phyloP scores from a whole-genome alignment of 306 rosid species.

The Gastrolobium bilobum region DNA sequence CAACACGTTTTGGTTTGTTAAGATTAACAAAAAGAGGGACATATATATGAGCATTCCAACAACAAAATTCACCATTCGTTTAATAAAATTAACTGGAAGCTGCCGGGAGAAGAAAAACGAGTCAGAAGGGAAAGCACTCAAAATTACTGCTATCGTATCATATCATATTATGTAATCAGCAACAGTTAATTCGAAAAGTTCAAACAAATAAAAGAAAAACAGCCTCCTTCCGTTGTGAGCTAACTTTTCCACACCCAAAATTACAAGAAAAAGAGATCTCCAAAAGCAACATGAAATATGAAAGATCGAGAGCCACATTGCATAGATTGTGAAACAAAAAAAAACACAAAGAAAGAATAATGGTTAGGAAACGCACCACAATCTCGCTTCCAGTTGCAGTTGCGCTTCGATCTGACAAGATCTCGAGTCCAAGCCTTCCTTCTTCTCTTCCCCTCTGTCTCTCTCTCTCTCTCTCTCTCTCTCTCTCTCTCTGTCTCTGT shows the following conservation, averaged over 20 bases:
- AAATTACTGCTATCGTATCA: neutral
- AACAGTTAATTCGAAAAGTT: neutral
- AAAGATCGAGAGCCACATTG: constrained; percentile 58
- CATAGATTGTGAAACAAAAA: constrained; percentile 19
- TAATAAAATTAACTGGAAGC: neutral
- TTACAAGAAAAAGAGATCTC: constrained; percentile 23
- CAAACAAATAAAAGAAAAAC: neutral
- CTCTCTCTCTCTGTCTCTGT: neutral
- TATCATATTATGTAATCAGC: neutral
- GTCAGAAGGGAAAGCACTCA: constrained; percentile 29
- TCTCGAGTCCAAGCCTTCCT: constrained; percentile 50
- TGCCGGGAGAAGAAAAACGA: constrained; percentile 24
- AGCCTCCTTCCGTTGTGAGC: constrained; percentile 19
- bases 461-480: constrained; percentile 27
- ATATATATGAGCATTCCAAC: constrained; percentile 1
- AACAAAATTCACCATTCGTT: neutral
- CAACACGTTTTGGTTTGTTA: neutral
- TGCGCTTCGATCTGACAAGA: constrained; percentile 74
- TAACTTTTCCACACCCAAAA: neutral
- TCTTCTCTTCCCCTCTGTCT: neutral
- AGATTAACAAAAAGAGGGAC: no score
- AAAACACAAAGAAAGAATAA: constrained; percentile 2
- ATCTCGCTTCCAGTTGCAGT: constrained; percentile 36
- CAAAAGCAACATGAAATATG: constrained; percentile 10
- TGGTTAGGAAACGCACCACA: constrained; percentile 48